Base-by-base conservation (phyloP, 768 basidiomycete genomes). In the Strobilomyces confusus region DNA sequence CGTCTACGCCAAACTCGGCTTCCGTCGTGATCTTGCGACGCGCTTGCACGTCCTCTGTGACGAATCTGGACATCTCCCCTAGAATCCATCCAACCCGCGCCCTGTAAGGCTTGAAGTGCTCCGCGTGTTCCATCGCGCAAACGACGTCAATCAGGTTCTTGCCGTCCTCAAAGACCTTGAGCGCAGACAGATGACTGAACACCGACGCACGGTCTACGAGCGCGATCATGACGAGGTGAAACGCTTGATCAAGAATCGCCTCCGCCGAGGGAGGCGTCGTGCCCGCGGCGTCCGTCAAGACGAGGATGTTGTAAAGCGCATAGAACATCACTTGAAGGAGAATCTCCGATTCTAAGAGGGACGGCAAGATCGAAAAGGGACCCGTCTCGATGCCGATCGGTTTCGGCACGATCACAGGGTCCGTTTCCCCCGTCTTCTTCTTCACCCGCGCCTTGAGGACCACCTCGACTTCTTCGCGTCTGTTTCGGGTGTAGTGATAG, bases 401-500 rank as follows among this genome's bases (percentile, higher is more conserved):
- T 51, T 79, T 81, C 1, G 95, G 95, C 3, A 89, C 77, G 50
- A 95, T 74, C 15, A 97, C 83, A 0, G 85, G 80, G 59, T 92
- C 84, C 47, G 74, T 65, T 41, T 78, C 70, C 44, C 83, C 81
- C 0, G 77, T 79, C 58, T 76, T 77, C 75, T 85, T 88, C 75
- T 80, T 85, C 48, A 85, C 60, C 41, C 90, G 77, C 44, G 77
- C 79, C 55, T 82, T 78, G 44, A 95, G 72, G 5, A 89, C 80
- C 38, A 76, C 81, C 63, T 94, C 92, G 23, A 92, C 95, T 66
- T 94, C 91, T 62, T 95, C 92, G 37, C 94, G 81, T 60, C 92
- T 86, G 72, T 98, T 98, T 37, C 95, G 80, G 15, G 91, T 87
- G 68, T 97, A 98, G 65, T 98, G 95, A 65, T 88, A 90, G 75